A percentile compares a stretch with the other conserved stretches of the same genome.
Conservation (phyloP, 139 green algal genomes). For the Gonium pectorale region DNA sequence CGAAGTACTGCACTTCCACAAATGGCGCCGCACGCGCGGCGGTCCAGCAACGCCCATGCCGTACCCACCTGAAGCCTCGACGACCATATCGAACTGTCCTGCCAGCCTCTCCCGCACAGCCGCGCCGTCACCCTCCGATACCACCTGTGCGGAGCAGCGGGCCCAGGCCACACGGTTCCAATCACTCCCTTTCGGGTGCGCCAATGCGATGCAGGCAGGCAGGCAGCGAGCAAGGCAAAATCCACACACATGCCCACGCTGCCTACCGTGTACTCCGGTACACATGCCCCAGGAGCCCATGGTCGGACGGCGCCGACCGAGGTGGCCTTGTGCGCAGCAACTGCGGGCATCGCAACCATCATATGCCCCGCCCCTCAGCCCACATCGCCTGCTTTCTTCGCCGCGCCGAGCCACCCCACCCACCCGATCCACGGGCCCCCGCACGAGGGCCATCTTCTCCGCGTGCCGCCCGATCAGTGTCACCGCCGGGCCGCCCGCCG, state of each 20-base stretch:
- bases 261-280: not conserved
- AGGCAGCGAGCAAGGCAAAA: not conserved
- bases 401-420: not conserved
- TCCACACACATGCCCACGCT: not conserved
- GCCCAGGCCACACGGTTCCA: not conserved
- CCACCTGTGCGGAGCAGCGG: not conserved
- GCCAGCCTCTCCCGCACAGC: slow-evolving; percentile 11
- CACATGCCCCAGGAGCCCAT: not conserved
- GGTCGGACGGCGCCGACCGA: no score
- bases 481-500: slow-evolving; percentile 39
- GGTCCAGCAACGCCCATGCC: not conserved
- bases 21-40: not conserved
- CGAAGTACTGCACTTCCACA: not conserved
- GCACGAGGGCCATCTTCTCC: slow-evolving; percentile 74
- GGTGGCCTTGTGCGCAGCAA: no score
- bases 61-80: slow-evolving; percentile 67
- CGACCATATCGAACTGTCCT: slow-evolving; percentile 63
- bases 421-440: slow-evolving; percentile 17
- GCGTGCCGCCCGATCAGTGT: slow-evolving; percentile 71
- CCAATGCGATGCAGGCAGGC: not conserved
- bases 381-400: not conserved
- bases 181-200: not conserved
- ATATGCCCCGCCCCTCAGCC: not conserved
- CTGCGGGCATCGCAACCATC: no score
- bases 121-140: slow-evolving; percentile 14